Conservation (phyloP, 2,329 filamentous ascomycete genomes). For the Rutstroemia sp. region DNA sequence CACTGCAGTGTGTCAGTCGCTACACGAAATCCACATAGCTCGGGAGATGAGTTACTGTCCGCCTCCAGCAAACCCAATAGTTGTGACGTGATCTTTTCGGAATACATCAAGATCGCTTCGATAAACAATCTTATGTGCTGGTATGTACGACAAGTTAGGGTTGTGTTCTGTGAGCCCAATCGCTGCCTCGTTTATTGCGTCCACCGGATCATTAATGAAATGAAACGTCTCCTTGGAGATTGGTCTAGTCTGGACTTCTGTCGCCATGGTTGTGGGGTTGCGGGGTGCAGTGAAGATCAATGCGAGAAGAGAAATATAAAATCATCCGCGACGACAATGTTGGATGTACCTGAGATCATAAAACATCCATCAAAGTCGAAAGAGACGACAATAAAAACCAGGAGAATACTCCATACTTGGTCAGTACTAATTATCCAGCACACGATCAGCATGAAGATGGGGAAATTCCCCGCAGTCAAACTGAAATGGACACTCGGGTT, state of each 20-base stretch:
- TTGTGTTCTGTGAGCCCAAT: constrained; percentile 20
- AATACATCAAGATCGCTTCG: constrained; percentile 21
- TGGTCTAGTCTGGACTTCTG: constrained; percentile 16
- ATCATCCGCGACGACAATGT: neutral
- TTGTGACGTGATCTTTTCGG: constrained; percentile 23
- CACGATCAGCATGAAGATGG: neutral
- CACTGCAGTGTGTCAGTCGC: constrained; percentile 8
- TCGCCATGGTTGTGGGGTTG: constrained; percentile 17
- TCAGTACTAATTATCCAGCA: neutral
- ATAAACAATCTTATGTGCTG: constrained; percentile 23
- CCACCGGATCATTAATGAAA: constrained; percentile 21
- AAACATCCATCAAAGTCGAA: neutral
- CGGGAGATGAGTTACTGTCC: constrained; percentile 19
- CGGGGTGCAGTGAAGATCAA: constrained; percentile 7
- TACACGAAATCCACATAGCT: neutral
- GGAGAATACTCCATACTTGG: neutral
- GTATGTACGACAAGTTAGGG: constrained; percentile 17
- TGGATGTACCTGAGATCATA: no score
- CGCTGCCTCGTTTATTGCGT: constrained; percentile 23
- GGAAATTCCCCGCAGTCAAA: constrained; percentile 12
- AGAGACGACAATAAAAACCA: neutral
- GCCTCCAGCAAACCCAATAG: constrained; percentile 24
- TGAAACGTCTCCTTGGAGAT: constrained; percentile 21
- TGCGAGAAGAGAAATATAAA: neutral
- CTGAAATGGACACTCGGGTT: constrained; percentile 7